Evolutionary conservation across 257 asterid genomes (phyloP), one percentile per base, ranked within the genome.

Genomic region (Solanum lignicaule): DNA sequence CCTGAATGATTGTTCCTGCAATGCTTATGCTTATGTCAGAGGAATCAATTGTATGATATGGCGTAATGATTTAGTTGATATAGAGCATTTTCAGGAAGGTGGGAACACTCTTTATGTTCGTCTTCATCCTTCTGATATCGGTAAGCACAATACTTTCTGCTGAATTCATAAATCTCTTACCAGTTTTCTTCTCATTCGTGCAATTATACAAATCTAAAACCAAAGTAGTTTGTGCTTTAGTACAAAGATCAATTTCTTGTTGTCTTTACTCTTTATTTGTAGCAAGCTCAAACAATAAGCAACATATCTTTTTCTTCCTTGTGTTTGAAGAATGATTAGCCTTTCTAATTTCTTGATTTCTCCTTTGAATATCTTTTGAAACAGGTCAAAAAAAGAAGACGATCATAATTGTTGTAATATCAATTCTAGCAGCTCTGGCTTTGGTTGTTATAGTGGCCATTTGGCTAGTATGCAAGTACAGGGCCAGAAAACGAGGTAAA

Each of bases 41-140:
- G 93, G 94, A 14, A 90, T 94, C 65, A 90, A 90, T 85, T 96
- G 98, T 89, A 91, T 96, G 98, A 88, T 92, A 5, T 96, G 99
- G 99, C 73, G 72, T 16, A 16, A 86, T 2, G 93, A 94, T 6
- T 90, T 96, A 92, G 88, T 94, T 73, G 99, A 96, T 87, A 86
- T 94, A 31, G 93, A 92, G 58, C 91, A 87, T n/a, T 93, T 94
- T 86, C 89, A 21, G 25, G 93, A 91, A 32, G 95, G 92, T 1
- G 98, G 96, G 21, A 90, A 41, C 89, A 55, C 92, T 79, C 87
- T 96, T 87, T 91, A 62, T 89, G n/a, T 96, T 85, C 98, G 98
- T 3, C 91, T 94, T 18, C 91, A 93, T 5, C 90, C 39, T 74
- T 92, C 98, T 4, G 98, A 95, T 87, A 58, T 93, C 39, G 93